Base-by-base conservation (phyloP, 2,329 filamentous ascomycete genomes). In the Fusarium sp. region DNA sequence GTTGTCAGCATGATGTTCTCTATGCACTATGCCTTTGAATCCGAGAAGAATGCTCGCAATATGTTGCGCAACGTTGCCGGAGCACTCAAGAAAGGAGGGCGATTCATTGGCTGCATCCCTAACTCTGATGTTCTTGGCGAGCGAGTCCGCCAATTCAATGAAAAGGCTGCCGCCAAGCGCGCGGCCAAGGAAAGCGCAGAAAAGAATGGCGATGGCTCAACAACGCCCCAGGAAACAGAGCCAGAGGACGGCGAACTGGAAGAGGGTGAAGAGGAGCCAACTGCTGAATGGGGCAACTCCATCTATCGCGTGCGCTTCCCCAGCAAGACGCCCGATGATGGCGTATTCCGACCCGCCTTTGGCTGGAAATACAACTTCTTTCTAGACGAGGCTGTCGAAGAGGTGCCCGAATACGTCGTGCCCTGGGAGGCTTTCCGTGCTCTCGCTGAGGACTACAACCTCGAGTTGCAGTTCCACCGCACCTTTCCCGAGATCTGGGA, bases 1-100 rank as follows among this genome's bases (percentile, higher is more conserved):
- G 92, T 98, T 42, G 95, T 99, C 67, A 94, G 92, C 76, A 97
- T 97, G 89, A 99, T 99, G 96, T 99, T 99, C 80, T 97, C 94
- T 75, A 96, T 99, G 90, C 96, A 99, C 82, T 99, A 99, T 79
- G 94, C 96, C 7, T 99, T 98, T 73, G 96, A 98, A 83, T 93
- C 86, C 53, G 95, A 99, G 79, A 88, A 89, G 47, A 97, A 97
- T 79, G 94, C 95, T 3, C 89, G 94, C 44, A 92, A 89, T 67
- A 98, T 99, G 96, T 86, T 99, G 57, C 88, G 90, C 75, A 99
- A 99, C 76, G 95, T 99, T 5, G 91, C 96, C 0, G 92, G 94
- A 1, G 88, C 92, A 3, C 81, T 99, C 75, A 97, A 95, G 79
- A 98, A 98, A 78, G 96, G 96, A 24, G 96, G 96, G 2, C 90